phyloP scores from a whole-genome alignment of 2,329 filamentous ascomycete species.

The Fusarium algeriense region DNA sequence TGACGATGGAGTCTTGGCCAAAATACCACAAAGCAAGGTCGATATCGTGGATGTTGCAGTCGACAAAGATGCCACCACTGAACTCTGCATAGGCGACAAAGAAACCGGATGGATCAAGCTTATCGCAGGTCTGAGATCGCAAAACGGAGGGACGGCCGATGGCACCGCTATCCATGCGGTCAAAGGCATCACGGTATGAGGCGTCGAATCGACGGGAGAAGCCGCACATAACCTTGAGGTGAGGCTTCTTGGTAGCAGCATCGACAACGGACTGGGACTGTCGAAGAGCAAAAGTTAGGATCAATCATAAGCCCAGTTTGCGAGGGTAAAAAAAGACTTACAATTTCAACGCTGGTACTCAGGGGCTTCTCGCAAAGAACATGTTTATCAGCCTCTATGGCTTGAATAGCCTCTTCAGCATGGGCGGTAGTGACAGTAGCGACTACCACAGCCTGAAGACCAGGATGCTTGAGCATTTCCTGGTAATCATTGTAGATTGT shows the following conservation, averaged over 20 bases:
- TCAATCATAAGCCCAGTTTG: background rate
- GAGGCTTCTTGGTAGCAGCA: slow-evolving; percentile 65
- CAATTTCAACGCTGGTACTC: slow-evolving; percentile 61
- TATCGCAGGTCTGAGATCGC: slow-evolving; percentile 76
- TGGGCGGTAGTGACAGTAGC: slow-evolving; percentile 46
- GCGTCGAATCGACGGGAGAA: slow-evolving; percentile 67
- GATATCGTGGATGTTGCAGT: slow-evolving; percentile 79
- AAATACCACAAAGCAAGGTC: slow-evolving; percentile 53
- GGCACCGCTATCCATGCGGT: slow-evolving; percentile 62
- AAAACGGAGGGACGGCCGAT: slow-evolving; percentile 73
- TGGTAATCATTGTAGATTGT: slow-evolving; percentile 43
- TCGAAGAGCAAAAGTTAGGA: background rate
- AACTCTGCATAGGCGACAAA: slow-evolving; percentile 76
- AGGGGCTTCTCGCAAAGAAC: slow-evolving; percentile 47
- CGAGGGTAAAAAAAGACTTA: slow-evolving; percentile 49
- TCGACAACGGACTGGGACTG: slow-evolving; percentile 72
- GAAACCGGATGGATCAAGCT: slow-evolving; percentile 74
- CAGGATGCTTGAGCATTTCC: slow-evolving; percentile 47
- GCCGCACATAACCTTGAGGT: slow-evolving; percentile 71
- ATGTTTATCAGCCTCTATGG: slow-evolving; percentile 46
- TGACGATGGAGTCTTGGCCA: slow-evolving; percentile 49
- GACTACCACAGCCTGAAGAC: slow-evolving; percentile 44
- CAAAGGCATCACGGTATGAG: slow-evolving; percentile 72
- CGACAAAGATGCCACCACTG: slow-evolving; percentile 77
- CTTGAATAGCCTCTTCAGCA: slow-evolving; percentile 46